Evolutionary conservation across 2,329 filamentous ascomycete genomes (phyloP).

Genomic region (Colletotrichum limetticola): DNA sequence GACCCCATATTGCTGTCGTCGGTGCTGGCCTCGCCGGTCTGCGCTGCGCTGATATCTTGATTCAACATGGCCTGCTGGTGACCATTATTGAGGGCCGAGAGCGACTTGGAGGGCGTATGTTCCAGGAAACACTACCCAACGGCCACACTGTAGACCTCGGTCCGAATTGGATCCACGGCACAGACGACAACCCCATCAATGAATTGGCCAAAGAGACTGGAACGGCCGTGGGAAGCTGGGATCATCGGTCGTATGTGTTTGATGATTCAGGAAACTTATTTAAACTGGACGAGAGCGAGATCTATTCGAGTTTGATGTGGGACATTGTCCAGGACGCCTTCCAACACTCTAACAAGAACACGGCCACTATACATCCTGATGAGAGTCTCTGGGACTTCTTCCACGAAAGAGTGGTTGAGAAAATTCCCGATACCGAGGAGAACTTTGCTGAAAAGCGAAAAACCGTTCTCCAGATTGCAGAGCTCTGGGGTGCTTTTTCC

Average conservation of each 20-base stretch:
- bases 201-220: constrained; percentile 72
- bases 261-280: constrained; percentile 66
- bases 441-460: constrained; percentile 53
- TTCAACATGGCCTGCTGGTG: constrained; percentile 72
- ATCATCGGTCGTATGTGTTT: constrained; percentile 65
- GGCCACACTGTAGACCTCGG: constrained; percentile 67
- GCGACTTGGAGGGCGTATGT: constrained; percentile 73
- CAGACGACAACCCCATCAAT: constrained; percentile 75
- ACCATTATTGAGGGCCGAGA: constrained; percentile 76
- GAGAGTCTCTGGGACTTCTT: constrained; percentile 68
- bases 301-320: constrained; percentile 70
- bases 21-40: constrained; percentile 78
- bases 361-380: constrained; percentile 55
- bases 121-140: constrained; percentile 60
- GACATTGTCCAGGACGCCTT: constrained; percentile 75
- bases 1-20: constrained; percentile 72
- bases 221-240: constrained; percentile 60
- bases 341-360: constrained; percentile 69
- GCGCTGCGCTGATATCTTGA: constrained; percentile 75
- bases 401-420: constrained; percentile 51
- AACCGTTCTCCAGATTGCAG: constrained; percentile 63
- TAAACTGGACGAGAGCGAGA: constrained; percentile 54
- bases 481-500: constrained; percentile 78
- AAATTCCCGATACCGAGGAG: constrained; percentile 57
- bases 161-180: constrained; percentile 86